These are phyloP conservation scores for Syzygium jambos DNA, from an alignment of 345 rosid genomes.

Conservation along the genomic window DNA sequence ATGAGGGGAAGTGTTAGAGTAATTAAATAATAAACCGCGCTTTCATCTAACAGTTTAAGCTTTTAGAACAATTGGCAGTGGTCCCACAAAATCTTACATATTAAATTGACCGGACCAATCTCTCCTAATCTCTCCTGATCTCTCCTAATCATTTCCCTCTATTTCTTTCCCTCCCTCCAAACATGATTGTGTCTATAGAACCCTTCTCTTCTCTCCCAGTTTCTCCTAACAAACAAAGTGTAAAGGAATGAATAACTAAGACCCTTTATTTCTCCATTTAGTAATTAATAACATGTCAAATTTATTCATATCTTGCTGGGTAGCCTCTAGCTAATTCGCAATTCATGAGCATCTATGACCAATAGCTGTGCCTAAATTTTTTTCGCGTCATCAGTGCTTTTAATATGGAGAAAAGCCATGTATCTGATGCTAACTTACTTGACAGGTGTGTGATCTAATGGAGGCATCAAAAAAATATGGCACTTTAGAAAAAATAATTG, in stretches of 20 bases:
- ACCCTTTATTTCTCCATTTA: background rate
- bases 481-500: slow-evolving; percentile 1
- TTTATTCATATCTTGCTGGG: background rate
- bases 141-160: background rate
- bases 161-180: background rate
- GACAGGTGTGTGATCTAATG: slow-evolving; percentile 3
- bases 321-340: background rate
- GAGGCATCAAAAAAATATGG: slow-evolving; percentile 1
- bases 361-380: background rate
- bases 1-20: too few species aligned
- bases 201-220: background rate
- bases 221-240: background rate
- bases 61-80: too few species aligned
- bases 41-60: too few species aligned
- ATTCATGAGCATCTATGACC: background rate
- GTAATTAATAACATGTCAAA: background rate
- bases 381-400: background rate
- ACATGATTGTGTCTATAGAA: background rate
- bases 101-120: background rate
- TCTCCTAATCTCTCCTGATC: background rate
- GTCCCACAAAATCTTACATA: too few species aligned
- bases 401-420: background rate
- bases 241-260: background rate
- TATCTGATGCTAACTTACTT: background rate
- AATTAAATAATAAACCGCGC: too few species aligned